These are phyloP conservation scores for Fonsecaea nubica DNA, from an alignment of 2,329 filamentous ascomycete species.

Conservation along the genomic window DNA sequence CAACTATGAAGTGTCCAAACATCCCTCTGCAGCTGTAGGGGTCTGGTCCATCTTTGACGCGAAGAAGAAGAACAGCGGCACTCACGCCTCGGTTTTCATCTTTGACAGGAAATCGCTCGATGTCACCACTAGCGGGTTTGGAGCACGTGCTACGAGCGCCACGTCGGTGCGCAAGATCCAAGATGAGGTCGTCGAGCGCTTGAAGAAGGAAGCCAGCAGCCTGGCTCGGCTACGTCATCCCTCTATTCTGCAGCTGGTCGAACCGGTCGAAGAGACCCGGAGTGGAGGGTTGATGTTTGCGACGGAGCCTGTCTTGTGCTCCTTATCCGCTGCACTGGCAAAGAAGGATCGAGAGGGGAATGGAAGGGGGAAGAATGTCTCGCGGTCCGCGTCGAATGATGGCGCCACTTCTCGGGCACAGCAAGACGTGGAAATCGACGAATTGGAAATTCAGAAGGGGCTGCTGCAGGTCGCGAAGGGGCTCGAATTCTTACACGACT, in stretches of 20 bases:
- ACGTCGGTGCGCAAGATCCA: conserved; percentile 77
- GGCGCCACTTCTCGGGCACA: conserved; percentile 71
- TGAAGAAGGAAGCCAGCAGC: conserved; percentile 90
- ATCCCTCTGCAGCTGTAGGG: conserved; percentile 78
- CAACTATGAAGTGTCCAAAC: conserved; percentile 83
- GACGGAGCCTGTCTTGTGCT: conserved; percentile 88
- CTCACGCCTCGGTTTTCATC: conserved; percentile 87
- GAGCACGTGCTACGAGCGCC: conserved; percentile 63
- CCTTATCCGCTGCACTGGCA: conserved; percentile 78
- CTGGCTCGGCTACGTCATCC: conserved; percentile 89
- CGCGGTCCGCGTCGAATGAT: conserved; percentile 55
- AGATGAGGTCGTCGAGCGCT: conserved; percentile 86
- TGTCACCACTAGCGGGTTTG: conserved; percentile 64
- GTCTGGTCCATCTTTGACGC: conserved; percentile 98
- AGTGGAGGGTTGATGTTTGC: conserved; percentile 93
- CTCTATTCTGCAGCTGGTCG: conserved; percentile 87
- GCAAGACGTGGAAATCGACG: conserved; percentile 89
- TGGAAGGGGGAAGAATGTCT: conserved; percentile 21
- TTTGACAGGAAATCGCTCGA: conserved; percentile 91
- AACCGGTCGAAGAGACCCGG: conserved; percentile 93
- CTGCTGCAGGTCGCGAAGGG: conserved; percentile 91
- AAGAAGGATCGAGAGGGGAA: conserved; percentile 88
- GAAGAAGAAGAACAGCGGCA: conserved; percentile 94
- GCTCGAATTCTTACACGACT: conserved; percentile 93
- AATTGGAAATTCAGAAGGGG: conserved; percentile 96